Conservation (phyloP, 495 filamentous ascomycete species). For the Endocarpon pusillum region DNA sequence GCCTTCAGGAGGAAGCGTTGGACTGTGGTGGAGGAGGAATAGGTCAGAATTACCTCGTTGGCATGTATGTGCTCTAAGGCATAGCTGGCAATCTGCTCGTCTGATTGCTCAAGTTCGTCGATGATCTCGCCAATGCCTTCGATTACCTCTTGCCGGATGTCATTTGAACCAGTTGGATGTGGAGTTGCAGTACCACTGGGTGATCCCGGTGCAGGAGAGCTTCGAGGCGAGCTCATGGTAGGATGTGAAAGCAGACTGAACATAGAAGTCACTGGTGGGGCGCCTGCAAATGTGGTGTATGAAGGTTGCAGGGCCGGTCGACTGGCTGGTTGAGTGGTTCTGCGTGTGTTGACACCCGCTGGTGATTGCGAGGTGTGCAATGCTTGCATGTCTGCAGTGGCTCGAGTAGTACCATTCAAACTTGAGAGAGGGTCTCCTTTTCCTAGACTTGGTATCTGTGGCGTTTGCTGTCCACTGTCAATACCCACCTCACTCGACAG, state of each 20-base stretch:
- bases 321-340: conserved; percentile 22
- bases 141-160: conserved; percentile 73
- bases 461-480: conserved; percentile 32
- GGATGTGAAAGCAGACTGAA: conserved; percentile 66
- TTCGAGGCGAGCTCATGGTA: conserved; percentile 24
- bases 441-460: no score
- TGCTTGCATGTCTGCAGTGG: background rate
- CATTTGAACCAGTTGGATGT: conserved; percentile 17
- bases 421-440: background rate
- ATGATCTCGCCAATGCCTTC: conserved; percentile 81
- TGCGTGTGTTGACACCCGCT: background rate
- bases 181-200: background rate
- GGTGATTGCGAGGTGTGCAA: no score
- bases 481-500: conserved; percentile 31
- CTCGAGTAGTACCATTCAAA: background rate
- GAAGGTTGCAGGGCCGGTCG: conserved; percentile 37
- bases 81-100: conserved; percentile 74
- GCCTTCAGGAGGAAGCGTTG: conserved; percentile 76
- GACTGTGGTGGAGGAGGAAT: conserved; percentile 63
- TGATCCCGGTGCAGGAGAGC: conserved; percentile 25
- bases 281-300: conserved; percentile 35
- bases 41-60: conserved; percentile 74
- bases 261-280: conserved; percentile 44
- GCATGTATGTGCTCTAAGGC: conserved; percentile 80
- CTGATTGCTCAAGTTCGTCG: conserved; percentile 75